Evolutionary conservation across 139 green algal species (phyloP).

Genomic region (Chlamydomonas eustigma): DNA sequence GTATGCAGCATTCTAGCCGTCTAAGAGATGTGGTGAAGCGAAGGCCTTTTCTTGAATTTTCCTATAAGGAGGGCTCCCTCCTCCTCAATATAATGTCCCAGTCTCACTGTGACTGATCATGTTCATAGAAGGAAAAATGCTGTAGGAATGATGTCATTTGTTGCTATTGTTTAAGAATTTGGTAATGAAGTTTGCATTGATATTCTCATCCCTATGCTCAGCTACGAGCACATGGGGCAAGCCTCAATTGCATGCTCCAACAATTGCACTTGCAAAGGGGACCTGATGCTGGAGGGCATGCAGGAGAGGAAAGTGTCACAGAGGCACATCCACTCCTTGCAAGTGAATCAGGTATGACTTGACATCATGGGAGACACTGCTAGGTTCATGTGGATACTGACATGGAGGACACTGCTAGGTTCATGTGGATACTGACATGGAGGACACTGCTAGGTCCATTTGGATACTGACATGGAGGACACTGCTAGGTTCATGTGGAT

Average conservation of each 20-base stretch:
- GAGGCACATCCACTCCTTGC: background rate
- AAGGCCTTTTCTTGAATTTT: background rate
- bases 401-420: too few species aligned
- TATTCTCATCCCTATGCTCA: background rate
- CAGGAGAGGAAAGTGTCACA: background rate
- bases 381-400: too few species aligned
- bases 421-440: too few species aligned
- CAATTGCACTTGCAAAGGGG: background rate
- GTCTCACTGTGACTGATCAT: background rate
- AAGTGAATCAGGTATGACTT: background rate
- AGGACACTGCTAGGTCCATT: too few species aligned
- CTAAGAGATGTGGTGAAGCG: background rate
- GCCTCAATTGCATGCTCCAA: background rate
- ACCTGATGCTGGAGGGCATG: conserved; percentile 1
- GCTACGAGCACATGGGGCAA: background rate
- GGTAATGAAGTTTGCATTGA: too few species aligned
- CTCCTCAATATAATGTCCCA: background rate
- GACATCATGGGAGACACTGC: too few species aligned
- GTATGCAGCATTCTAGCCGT: background rate
- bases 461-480: too few species aligned
- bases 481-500: too few species aligned
- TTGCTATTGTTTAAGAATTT: too few species aligned
- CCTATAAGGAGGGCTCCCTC: background rate
- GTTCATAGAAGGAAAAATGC: too few species aligned
- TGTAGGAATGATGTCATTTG: too few species aligned